Evolutionary conservation across 345 rosid genomes (phyloP).

Genomic region (Ceriops decandra): DNA sequence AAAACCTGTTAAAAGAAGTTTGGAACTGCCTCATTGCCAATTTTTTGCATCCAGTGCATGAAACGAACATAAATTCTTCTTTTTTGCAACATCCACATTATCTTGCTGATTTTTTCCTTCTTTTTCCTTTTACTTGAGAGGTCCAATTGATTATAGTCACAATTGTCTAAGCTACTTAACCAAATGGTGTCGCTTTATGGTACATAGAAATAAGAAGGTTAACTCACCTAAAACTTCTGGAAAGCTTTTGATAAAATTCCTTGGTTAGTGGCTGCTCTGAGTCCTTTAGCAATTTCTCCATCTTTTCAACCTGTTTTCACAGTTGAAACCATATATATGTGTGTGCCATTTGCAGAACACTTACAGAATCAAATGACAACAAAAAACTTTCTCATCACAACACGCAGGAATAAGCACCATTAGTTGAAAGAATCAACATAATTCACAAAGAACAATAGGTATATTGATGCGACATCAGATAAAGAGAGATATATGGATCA

Average conservation of each 20-base stretch:
- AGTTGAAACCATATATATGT: not conserved
- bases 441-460: too few species aligned
- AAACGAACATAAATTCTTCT: too few species aligned
- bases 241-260: slow-evolving; percentile 51
- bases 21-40: too few species aligned
- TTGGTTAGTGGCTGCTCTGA: slow-evolving; percentile 32
- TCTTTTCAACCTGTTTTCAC: slow-evolving; percentile 42
- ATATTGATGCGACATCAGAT: too few species aligned
- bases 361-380: not conserved
- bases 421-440: not conserved
- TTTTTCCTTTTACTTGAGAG: too few species aligned
- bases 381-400: not conserved
- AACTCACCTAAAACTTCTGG: slow-evolving; percentile 57
- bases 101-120: too few species aligned
- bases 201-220: not conserved
- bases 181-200: not conserved
- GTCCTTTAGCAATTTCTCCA: slow-evolving; percentile 47
- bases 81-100: too few species aligned
- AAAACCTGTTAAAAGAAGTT: too few species aligned
- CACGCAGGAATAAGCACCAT: not conserved
- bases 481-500: too few species aligned
- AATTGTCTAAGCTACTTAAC: too few species aligned
- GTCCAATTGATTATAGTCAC: too few species aligned
- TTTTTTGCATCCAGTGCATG: too few species aligned
- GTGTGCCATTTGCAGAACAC: not conserved